Conservation (phyloP, 2,329 filamentous ascomycete species). For the Diaporthe destruens region DNA sequence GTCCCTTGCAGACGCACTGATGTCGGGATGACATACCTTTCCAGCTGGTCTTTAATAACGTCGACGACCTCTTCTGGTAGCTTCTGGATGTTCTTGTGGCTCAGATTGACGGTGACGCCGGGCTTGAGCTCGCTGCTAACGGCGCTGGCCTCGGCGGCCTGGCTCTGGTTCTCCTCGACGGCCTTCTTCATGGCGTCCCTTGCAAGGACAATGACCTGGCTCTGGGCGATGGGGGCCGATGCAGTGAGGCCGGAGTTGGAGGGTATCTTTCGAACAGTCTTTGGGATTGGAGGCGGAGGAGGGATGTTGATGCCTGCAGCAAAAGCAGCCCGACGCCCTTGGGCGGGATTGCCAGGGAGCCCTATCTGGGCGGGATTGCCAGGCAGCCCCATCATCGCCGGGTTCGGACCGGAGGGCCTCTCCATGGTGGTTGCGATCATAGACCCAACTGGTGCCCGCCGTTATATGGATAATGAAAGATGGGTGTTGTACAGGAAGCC, state of each 20-base stretch:
- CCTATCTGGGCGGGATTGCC: slow-evolving; percentile 53
- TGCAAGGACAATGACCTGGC: slow-evolving; percentile 74
- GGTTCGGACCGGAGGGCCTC: slow-evolving; percentile 44
- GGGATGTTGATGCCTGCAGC: slow-evolving; percentile 53
- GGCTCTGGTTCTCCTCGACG: slow-evolving; percentile 73
- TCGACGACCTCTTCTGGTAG: slow-evolving; percentile 81
- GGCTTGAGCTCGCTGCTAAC: slow-evolving; percentile 73
- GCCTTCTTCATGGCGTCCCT: slow-evolving; percentile 77
- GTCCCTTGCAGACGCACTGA: slow-evolving; percentile 29
- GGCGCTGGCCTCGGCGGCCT: slow-evolving; percentile 70
- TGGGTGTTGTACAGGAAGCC: slow-evolving; percentile 19
- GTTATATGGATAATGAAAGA: slow-evolving; percentile 10
- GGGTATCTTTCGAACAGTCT: slow-evolving; percentile 59
- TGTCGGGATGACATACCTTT: slow-evolving; percentile 65
- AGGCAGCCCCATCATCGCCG: slow-evolving; percentile 49
- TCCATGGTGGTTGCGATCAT: slow-evolving; percentile 43
- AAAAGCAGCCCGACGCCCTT: slow-evolving; percentile 49
- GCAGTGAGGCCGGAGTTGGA: slow-evolving; percentile 63
- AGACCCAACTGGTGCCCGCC: slow-evolving; percentile 21
- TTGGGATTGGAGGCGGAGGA: slow-evolving; percentile 61
- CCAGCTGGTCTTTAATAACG: slow-evolving; percentile 79
- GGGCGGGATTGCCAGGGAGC: slow-evolving; percentile 54
- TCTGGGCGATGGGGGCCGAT: slow-evolving; percentile 66
- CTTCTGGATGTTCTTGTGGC: slow-evolving; percentile 78
- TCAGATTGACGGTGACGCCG: slow-evolving; percentile 83